Conservation (phyloP, 1,139 yeast genomes). For the Pichia sp. region DNA sequence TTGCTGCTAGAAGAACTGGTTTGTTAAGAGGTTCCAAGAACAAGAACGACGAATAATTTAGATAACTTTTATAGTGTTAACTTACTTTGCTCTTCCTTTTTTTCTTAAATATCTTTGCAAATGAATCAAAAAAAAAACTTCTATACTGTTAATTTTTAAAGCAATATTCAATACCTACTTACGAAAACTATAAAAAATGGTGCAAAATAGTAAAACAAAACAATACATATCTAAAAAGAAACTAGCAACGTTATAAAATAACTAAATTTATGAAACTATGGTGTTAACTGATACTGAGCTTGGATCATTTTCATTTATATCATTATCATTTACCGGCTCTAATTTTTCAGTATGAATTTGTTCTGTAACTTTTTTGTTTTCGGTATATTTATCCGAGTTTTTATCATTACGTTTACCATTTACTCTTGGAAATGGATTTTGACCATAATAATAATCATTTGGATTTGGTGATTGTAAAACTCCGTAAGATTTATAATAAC, state of each 20-base stretch:
- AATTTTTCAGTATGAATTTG: background rate
- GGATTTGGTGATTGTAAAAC: background rate
- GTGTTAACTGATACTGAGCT: slow-evolving; percentile 6
- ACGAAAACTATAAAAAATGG: too few species aligned
- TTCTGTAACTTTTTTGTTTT: background rate
- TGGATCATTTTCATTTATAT: background rate
- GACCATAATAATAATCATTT: slow-evolving; percentile 8
- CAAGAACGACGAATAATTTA: slow-evolving; percentile 31
- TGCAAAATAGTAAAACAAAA: too few species aligned
- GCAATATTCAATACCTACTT: too few species aligned
- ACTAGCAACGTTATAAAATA: too few species aligned
- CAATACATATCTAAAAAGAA: too few species aligned
- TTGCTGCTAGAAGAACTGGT: slow-evolving; percentile 99
- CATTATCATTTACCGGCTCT: background rate
- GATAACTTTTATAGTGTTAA: slow-evolving; percentile 10
- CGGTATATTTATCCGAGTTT: background rate
- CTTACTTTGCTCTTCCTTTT: slow-evolving; percentile 14
- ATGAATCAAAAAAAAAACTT: background rate
- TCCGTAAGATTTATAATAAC: background rate
- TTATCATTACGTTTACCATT: background rate
- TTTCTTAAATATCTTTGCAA: slow-evolving; percentile 13
- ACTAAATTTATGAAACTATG: background rate
- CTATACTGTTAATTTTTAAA: too few species aligned
- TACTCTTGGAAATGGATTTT: slow-evolving; percentile 14
- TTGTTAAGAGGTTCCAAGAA: slow-evolving; percentile 99